Conservation (phyloP, 495 filamentous ascomycete species). For the Daldinia loculata region DNA sequence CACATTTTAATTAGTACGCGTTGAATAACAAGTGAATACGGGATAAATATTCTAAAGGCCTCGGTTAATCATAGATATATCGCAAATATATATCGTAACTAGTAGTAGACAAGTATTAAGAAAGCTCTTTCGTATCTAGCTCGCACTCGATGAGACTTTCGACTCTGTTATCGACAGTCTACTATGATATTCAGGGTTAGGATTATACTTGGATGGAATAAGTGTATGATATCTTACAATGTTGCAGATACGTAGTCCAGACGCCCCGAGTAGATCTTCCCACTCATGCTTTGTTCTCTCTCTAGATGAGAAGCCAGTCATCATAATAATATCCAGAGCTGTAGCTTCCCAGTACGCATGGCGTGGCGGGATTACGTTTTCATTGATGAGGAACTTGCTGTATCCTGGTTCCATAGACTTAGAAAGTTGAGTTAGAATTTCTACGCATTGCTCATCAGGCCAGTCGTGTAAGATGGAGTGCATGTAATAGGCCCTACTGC, state of each 20-base stretch:
- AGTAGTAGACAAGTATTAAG: too few species aligned
- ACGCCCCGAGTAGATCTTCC: neutral
- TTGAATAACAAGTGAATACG: too few species aligned
- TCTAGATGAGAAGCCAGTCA: slow-evolving; percentile 1
- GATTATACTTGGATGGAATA: neutral
- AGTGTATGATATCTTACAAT: neutral
- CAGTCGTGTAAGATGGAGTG: neutral
- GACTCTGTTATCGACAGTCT: neutral
- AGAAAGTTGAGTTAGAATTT: neutral
- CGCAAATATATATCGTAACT: too few species aligned
- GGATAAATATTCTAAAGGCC: too few species aligned
- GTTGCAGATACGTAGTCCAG: neutral
- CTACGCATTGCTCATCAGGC: neutral
- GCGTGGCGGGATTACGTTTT: slow-evolving; percentile 8
- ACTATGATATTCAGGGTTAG: neutral
- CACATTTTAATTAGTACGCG: too few species aligned
- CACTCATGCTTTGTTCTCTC: slow-evolving; percentile 13
- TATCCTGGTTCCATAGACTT: neutral
- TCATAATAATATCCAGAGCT: slow-evolving; percentile 12
- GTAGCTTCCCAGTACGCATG: slow-evolving; percentile 7
- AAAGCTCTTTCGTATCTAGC: neutral
- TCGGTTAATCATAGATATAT: too few species aligned
- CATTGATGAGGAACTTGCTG: slow-evolving; percentile 16
- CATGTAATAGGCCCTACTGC: neutral
- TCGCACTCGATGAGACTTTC: slow-evolving; percentile 1